Conservation (phyloP, 148 eudicot genomes). For the Polygonum aviculare region DNA sequence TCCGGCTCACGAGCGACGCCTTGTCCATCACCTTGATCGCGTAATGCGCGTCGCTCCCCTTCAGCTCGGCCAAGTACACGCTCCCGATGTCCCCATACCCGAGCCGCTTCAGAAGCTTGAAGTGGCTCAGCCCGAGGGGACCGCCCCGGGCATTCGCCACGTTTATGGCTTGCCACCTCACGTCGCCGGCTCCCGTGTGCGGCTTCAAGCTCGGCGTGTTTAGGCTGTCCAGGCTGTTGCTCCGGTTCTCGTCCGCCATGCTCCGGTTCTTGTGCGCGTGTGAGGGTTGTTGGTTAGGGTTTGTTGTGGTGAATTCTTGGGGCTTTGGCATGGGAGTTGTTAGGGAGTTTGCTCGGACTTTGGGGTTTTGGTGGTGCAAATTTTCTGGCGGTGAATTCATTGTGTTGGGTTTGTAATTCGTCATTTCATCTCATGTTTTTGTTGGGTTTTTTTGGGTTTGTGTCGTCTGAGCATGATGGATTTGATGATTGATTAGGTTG, state of each 20-base stretch:
- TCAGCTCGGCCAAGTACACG: conserved; percentile 8
- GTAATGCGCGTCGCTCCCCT: neutral
- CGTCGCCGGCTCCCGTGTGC: conserved; percentile 7
- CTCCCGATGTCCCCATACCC: conserved; percentile 14
- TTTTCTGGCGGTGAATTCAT: neutral
- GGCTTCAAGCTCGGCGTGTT: neutral
- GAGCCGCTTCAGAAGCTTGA: conserved; percentile 6
- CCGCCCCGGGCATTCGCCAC: neutral
- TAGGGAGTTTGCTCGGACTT: neutral
- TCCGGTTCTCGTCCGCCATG: neutral
- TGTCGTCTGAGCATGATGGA: no score
- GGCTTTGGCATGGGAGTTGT: neutral
- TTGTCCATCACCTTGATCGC: conserved; percentile 14
- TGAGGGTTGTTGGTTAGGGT: neutral
- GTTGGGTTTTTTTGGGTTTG: neutral
- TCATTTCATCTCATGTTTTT: neutral
- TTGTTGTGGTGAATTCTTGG: neutral
- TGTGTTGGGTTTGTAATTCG: neutral
- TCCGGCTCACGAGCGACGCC: conserved; percentile 7
- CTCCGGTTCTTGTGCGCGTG: neutral
- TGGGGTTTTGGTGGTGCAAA: neutral
- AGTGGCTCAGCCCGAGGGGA: neutral
- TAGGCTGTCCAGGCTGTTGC: conserved; percentile 10
- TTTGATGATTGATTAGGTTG: neutral
- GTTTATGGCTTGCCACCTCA: conserved; percentile 13